Evolutionary conservation across 441 rosid species (phyloP).

Genomic region (Cnidoscolus chayamansa): DNA sequence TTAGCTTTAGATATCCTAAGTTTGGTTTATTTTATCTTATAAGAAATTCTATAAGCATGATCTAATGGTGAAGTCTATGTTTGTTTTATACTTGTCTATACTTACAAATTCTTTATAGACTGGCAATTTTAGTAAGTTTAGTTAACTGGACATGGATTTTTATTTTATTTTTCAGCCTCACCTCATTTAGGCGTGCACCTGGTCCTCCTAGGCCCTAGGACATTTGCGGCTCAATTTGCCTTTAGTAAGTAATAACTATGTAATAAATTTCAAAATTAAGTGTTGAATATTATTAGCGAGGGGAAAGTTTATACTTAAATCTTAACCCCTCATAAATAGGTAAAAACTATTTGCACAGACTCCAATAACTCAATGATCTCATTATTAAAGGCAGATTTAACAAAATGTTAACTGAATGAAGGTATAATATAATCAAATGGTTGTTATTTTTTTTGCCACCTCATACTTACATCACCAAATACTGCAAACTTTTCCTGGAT

Average conservation of each 20-base stretch:
- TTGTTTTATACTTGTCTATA: too few species aligned
- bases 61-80: too few species aligned
- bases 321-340: background rate
- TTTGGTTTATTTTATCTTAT: too few species aligned
- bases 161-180: too few species aligned
- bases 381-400: background rate
- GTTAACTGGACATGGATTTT: too few species aligned
- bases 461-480: conserved; percentile 85
- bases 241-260: background rate
- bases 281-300: background rate
- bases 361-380: background rate
- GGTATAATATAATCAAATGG: conserved; percentile 2
- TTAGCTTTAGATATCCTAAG: too few species aligned
- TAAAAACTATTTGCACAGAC: background rate
- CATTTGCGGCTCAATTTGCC: too few species aligned
- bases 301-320: background rate
- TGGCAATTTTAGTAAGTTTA: too few species aligned
- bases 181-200: too few species aligned
- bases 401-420: background rate
- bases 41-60: too few species aligned
- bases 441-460: conserved; percentile 21
- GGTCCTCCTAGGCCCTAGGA: too few species aligned
- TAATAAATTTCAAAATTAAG: background rate
- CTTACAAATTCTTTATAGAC: too few species aligned
- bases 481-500: conserved; percentile 96